Percentiles rank a stretch among this genome's conserved stretches.
Evolutionary conservation across 1,284 basidiomycete species (phyloP).

Genomic region (Cutaneotrichosporon sp.): DNA sequence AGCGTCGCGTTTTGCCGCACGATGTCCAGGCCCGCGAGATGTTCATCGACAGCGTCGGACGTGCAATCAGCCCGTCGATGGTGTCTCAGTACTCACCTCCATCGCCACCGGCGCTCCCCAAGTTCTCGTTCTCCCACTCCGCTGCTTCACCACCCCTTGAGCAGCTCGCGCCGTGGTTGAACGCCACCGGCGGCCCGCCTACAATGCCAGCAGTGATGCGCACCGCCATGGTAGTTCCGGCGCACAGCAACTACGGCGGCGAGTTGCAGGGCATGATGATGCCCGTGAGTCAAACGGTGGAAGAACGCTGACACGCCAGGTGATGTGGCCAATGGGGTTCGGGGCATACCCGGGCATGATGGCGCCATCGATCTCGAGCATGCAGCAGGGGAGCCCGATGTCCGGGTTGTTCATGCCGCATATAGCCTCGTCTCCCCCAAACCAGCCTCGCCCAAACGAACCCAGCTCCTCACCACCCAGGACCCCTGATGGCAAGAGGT

Average conservation of each 20-base stretch:
- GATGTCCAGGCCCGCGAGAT: constrained; percentile 36
- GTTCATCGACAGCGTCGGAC: constrained; percentile 33
- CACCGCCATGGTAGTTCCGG: neutral
- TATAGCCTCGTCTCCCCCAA: neutral
- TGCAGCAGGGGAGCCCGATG: neutral
- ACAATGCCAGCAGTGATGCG: neutral
- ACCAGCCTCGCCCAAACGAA: neutral
- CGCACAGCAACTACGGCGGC: neutral
- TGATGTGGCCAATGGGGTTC: constrained; percentile 13
- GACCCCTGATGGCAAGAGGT: neutral
- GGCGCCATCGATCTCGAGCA: neutral
- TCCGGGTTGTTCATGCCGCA: neutral
- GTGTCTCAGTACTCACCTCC: constrained; percentile 30
- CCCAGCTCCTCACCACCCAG: neutral
- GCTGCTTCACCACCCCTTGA: neutral
- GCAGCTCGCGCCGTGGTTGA: neutral
- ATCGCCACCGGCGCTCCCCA: neutral
- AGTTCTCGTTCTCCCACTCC: neutral
- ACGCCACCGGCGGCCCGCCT: neutral
- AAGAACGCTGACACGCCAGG: constrained; percentile 2
- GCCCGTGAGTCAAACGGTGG: constrained; percentile 9
- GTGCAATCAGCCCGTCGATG: constrained; percentile 37
- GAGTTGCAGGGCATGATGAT: neutral
- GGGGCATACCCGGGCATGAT: neutral
- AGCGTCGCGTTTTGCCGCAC: constrained; percentile 31